These are phyloP conservation scores for Beta vulgaris DNA, from an alignment of 148 eudicot genomes.

Conservation along the genomic window DNA sequence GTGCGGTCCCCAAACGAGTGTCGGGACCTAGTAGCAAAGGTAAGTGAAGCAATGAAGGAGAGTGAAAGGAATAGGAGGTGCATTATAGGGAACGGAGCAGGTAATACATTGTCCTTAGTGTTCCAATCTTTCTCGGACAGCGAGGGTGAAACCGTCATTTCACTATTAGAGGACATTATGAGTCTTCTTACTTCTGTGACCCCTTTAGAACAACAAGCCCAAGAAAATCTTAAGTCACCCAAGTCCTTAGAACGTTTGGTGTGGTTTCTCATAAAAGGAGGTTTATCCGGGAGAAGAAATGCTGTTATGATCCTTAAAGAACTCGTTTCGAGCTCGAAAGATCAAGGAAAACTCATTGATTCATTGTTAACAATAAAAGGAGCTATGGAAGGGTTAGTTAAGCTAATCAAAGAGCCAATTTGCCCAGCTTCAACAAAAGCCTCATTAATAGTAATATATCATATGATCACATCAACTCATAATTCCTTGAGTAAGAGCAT, in stretches of 20 bases:
- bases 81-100: constrained; percentile 37
- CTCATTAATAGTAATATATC: constrained; percentile 46
- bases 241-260: constrained; percentile 39
- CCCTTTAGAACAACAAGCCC: constrained; percentile 38
- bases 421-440: constrained; percentile 61
- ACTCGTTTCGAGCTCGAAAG: constrained; percentile 21
- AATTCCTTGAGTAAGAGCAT: not conserved
- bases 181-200: constrained; percentile 32
- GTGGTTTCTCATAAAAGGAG: constrained; percentile 47
- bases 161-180: constrained; percentile 44
- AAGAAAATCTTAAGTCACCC: constrained; percentile 28
- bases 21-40: constrained; percentile 35
- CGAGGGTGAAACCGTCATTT: constrained; percentile 22
- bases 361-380: constrained; percentile 38
- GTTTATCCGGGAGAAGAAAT: constrained; percentile 42
- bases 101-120: constrained; percentile 27
- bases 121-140: constrained; percentile 39
- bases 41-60: constrained; percentile 42
- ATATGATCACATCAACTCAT: constrained; percentile 31
- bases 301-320: constrained; percentile 47
- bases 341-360: constrained; percentile 16
- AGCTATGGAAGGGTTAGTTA: constrained; percentile 43
- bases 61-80: constrained; percentile 58
- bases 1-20: constrained; percentile 14
- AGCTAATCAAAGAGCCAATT: constrained; percentile 61